Evolutionary conservation across 2,329 filamentous ascomycete species (phyloP), one percentile per base, ranked within the genome.

Genomic region (Nothomitra cinnamomea): DNA sequence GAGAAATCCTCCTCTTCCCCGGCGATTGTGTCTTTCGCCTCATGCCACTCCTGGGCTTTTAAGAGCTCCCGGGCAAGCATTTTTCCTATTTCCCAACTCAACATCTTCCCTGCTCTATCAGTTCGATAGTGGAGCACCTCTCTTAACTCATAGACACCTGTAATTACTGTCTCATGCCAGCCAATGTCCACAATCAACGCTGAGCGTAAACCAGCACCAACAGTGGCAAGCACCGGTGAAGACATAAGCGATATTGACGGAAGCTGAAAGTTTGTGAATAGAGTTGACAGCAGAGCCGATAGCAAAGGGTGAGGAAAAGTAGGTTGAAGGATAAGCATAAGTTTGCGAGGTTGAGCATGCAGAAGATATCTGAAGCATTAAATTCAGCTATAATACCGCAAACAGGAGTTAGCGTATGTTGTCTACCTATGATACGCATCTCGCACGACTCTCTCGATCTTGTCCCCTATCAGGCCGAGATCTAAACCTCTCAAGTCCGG

Each of bases 111-210:
- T 35, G 80, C 88, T 58, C 92, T 76, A 13, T 86, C 73, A 40
- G 79, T 90, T 53, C 86, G 76, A 54, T 74, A 78, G 53, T 79
- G 79, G 15, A 75, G 73, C 1, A 95, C 79, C 64, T 94, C 88
- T 53, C 86, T 82, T 65, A 88, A 95, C 67, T 98, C 92, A 63
- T 89, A 96, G 5, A 96, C 75, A 4, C 82, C 85, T 0, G 87
- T 94, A 21, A 94, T 78, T 0, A 83, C 77, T 0, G 89, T 94
- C 66, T 96, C 92, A 42, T 81, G 76, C 92, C 92, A 98, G 43
- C 90, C 92, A 56, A 98, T 75, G 62, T 98, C 88, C 38, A 98
- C 74, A 0, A 96, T 79, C 42, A 98, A 67, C 1, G 83, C 87
- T n/a, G 86, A 87, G 13, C 92, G 80, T 41, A 94, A 71, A 0